Conservation (phyloP, 1,139 yeast genomes). For the Nematodospora anomalae region DNA sequence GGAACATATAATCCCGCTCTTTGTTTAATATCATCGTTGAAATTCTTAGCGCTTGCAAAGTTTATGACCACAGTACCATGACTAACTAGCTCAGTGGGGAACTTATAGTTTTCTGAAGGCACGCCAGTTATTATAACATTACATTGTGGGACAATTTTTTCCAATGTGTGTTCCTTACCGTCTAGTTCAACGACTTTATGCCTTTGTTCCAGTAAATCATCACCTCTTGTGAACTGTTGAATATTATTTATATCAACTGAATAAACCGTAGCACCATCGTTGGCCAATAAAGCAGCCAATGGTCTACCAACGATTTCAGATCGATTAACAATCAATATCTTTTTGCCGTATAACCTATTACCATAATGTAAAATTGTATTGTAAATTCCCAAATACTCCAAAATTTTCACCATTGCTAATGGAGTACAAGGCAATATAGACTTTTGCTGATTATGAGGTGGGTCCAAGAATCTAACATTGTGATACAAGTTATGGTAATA, state of each 20-base stretch:
- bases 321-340: constrained; percentile 84
- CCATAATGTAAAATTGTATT: constrained; percentile 82
- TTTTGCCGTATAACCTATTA: constrained; percentile 88
- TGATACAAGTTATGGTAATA: constrained; percentile 94
- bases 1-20: constrained; percentile 93
- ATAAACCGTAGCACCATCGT: constrained; percentile 95
- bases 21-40: constrained; percentile 72
- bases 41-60: constrained; percentile 87
- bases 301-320: constrained; percentile 98
- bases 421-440: constrained; percentile 96
- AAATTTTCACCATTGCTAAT: constrained; percentile 86
- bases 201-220: constrained; percentile 75
- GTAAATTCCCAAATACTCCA: constrained; percentile 88
- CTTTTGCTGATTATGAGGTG: constrained; percentile 63
- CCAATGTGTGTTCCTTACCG: constrained; percentile 44
- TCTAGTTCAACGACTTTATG: constrained; percentile 80
- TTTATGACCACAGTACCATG: constrained; percentile 91
- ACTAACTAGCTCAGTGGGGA: constrained; percentile 75
- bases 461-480: constrained; percentile 81
- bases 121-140: constrained; percentile 97
- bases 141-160: constrained; percentile 68
- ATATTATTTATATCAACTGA: constrained; percentile 86
- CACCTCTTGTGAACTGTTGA: constrained; percentile 92
- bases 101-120: constrained; percentile 78
- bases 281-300: constrained; percentile 90